Evolutionary conservation across 2,329 filamentous ascomycete species (phyloP).

Genomic region (Sphaerulina musiva): DNA sequence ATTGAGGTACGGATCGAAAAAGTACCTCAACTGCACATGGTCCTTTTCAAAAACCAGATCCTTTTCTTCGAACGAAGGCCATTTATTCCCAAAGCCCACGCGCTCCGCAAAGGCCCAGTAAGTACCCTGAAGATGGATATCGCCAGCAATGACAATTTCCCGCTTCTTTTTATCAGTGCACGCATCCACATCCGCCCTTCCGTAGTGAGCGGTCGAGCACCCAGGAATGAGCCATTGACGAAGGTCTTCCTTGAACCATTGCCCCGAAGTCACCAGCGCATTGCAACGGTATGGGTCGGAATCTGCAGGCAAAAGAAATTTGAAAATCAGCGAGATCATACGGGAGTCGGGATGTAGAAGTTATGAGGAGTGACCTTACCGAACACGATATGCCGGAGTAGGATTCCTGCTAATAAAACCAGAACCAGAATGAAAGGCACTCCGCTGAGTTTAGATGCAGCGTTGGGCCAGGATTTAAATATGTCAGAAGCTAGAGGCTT

Average conservation of each 20-base stretch:
- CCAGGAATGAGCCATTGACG: slow-evolving; percentile 52
- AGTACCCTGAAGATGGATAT: slow-evolving; percentile 54
- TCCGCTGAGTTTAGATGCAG: too few species aligned
- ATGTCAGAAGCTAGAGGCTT: too few species aligned
- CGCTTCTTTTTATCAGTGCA: slow-evolving; percentile 45
- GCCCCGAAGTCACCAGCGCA: slow-evolving; percentile 46
- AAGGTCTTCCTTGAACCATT: slow-evolving; percentile 37
- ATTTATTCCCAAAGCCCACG: slow-evolving; percentile 38
- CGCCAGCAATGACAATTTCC: slow-evolving; percentile 54
- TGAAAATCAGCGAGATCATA: neutral
- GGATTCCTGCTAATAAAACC: too few species aligned
- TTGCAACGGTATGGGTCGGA: slow-evolving; percentile 50
- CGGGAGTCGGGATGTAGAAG: too few species aligned
- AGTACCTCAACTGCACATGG: slow-evolving; percentile 47
- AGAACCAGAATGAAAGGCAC: too few species aligned
- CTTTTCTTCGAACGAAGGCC: slow-evolving; percentile 35
- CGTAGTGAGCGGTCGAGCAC: slow-evolving; percentile 55
- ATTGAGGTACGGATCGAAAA: slow-evolving; percentile 60
- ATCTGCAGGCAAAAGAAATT: neutral
- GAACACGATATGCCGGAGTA: too few species aligned
- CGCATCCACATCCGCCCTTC: slow-evolving; percentile 44
- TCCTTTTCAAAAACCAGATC: slow-evolving; percentile 42
- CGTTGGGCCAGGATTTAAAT: too few species aligned
- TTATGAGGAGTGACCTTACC: too few species aligned
- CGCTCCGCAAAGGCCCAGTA: slow-evolving; percentile 57